Evolutionary conservation across 768 basidiomycete genomes (phyloP), one percentile per base, ranked within the genome.

Genomic region (Serpula lacrymans): DNA sequence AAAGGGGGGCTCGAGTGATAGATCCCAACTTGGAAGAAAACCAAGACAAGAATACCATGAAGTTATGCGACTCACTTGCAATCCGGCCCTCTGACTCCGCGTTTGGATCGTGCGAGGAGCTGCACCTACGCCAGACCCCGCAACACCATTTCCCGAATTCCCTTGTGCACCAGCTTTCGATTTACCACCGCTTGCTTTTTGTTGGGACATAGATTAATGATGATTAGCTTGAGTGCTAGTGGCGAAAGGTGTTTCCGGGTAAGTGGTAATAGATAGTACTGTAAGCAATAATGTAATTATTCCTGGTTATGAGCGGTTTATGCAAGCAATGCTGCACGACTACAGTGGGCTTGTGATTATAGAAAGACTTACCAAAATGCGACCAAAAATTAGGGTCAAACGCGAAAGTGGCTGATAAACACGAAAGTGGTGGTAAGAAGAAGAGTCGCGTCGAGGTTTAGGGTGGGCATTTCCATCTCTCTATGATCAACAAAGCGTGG

Each of bases 31-130:
- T n/a, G n/a, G n/a, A n/a, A n/a, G n/a, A n/a, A n/a, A n/a, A n/a
- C n/a, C n/a, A n/a, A n/a, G n/a, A n/a, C n/a, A n/a, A n/a, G n/a
- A n/a, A n/a, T n/a, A n/a, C n/a, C n/a, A n/a, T n/a, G 12, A 22
- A 39, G 29, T 49, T 66, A 37, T 37, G 10, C 24, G 36, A 59
- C 71, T 34, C 35, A 89, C 91, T 77, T 93, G 89, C 3, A 96
- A 70, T 3, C 92, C 92, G 18, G 92, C 91, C 54, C 82, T 89
- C 58, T 83, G 80, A 59, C 88, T 91, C 49, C 84, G 64, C 5
- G 85, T 87, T 49, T 80, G 78, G 42, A 82, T 68, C 6, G 69
- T 61, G 27, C 58, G 57, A 17, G 65, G 54, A 7, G 53, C 46
- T 4, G 59, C 51, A n/a, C 60, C 46, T 23, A 68, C 51, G 26